Percentiles rank a stretch among this genome's conserved stretches.
phyloP scores from a whole-genome alignment of 2,329 filamentous ascomycete genomes.

The Verticillium tricorpus region DNA sequence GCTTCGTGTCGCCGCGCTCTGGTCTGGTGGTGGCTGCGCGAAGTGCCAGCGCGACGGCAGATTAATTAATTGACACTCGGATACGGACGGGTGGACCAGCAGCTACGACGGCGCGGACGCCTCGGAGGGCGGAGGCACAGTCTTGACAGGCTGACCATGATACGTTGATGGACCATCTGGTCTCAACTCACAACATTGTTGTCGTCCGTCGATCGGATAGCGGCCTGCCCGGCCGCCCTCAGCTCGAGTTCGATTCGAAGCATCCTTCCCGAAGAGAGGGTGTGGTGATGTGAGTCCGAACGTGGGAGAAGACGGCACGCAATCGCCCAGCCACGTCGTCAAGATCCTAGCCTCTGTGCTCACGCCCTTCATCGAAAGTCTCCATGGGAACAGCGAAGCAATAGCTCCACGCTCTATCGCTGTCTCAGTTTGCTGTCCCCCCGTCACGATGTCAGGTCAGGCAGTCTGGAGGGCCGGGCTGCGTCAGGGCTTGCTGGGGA shows the following conservation, averaged over 20 bases:
- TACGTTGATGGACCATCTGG: neutral
- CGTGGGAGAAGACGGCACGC: neutral
- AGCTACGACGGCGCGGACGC: neutral
- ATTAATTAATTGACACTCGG: neutral
- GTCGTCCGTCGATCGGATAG: neutral
- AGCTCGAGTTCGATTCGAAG: neutral
- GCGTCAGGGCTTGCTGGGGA: neutral
- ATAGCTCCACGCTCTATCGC: neutral
- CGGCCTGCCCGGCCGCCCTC: neutral
- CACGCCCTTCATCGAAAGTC: neutral
- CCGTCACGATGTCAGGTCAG: neutral
- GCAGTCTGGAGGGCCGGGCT: neutral
- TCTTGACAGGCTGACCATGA: neutral
- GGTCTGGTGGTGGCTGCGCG: too few relatives aligned
- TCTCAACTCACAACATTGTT: neutral
- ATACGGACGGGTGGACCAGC: neutral
- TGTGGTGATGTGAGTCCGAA: neutral
- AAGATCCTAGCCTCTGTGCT: neutral
- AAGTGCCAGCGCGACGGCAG: neutral
- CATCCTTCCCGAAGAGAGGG: neutral
- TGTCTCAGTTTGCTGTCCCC: neutral
- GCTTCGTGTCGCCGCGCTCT: too few relatives aligned
- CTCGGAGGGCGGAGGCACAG: neutral
- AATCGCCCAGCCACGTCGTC: neutral
- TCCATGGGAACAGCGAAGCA: neutral